Percentiles rank a stretch among this genome's conserved stretches.
Conservation (phyloP, 2,329 filamentous ascomycete species). For the Nothopassalora personata region DNA sequence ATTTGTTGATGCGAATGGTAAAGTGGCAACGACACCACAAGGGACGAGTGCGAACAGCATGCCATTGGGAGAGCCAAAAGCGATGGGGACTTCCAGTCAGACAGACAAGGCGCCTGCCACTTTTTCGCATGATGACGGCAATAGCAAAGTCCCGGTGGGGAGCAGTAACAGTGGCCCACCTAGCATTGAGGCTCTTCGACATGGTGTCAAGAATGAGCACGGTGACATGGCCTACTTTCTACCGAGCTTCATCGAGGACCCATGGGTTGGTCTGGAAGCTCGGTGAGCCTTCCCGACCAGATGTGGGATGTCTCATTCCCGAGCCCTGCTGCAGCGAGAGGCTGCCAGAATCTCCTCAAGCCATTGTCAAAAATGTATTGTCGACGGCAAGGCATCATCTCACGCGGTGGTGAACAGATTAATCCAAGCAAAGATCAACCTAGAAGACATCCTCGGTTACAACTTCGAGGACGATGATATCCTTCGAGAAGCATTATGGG, state of each 20-base stretch:
- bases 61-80: slow-evolving; percentile 16
- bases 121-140: not conserved
- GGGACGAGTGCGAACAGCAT: slow-evolving; percentile 26
- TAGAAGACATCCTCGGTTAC: not conserved
- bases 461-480: not conserved
- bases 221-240: slow-evolving; percentile 68
- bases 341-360: no score
- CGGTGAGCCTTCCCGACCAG: no score
- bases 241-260: slow-evolving; percentile 64
- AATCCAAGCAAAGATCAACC: not conserved
- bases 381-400: no score
- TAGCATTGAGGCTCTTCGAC: slow-evolving; percentile 35
- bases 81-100: not conserved
- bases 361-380: no score
- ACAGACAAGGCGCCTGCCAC: not conserved
- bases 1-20: slow-evolving; percentile 38
- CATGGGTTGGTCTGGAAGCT: slow-evolving; percentile 51
- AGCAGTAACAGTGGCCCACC: slow-evolving; percentile 2
- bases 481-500: not conserved
- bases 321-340: no score
- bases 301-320: no score
- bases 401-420: no score
- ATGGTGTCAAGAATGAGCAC: slow-evolving; percentile 40
- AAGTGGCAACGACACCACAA: slow-evolving; percentile 31
- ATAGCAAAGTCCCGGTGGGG: not conserved